Conservation (phyloP, 2,329 filamentous ascomycete species). For the Cladophialophora bantiana region DNA sequence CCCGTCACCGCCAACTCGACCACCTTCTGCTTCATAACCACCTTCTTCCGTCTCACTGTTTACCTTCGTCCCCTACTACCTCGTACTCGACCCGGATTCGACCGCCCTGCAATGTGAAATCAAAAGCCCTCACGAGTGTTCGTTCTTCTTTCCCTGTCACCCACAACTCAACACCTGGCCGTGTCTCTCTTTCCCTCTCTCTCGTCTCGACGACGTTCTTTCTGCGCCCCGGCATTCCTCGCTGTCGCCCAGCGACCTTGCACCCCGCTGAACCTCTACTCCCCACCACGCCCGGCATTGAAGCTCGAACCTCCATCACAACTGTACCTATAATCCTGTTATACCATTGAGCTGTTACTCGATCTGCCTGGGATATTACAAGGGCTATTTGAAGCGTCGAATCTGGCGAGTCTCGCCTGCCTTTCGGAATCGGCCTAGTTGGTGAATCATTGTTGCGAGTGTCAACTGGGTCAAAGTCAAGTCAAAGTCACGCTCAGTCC, state of each 20-base stretch:
- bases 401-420: conserved; percentile 18
- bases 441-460: conserved; percentile 30
- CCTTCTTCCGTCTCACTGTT: conserved; percentile 29
- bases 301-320: conserved; percentile 22
- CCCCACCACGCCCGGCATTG: conserved; percentile 21
- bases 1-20: conserved; percentile 32
- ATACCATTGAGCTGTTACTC: conserved; percentile 30
- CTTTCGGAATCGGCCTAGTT: conserved; percentile 18
- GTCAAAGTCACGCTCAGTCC: conserved; percentile 11
- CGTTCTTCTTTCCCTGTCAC: conserved; percentile 28
- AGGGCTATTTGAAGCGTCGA: conserved; percentile 13
- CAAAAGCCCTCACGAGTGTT: conserved; percentile 30
- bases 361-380: conserved; percentile 14
- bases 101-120: conserved; percentile 37
- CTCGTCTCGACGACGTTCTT: conserved; percentile 37
- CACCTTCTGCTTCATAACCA: conserved; percentile 25
- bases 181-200: conserved; percentile 34
- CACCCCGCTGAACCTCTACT: conserved; percentile 26
- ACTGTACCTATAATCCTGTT: conserved; percentile 33
- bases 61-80: conserved; percentile 25
- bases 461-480: conserved; percentile 21
- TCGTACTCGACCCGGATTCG: conserved; percentile 22
- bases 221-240: conserved; percentile 31
- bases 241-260: conserved; percentile 32
- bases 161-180: conserved; percentile 31